phyloP scores from a whole-genome alignment of 164 flowering plant genomes.

The Amborella trichopoda region DNA sequence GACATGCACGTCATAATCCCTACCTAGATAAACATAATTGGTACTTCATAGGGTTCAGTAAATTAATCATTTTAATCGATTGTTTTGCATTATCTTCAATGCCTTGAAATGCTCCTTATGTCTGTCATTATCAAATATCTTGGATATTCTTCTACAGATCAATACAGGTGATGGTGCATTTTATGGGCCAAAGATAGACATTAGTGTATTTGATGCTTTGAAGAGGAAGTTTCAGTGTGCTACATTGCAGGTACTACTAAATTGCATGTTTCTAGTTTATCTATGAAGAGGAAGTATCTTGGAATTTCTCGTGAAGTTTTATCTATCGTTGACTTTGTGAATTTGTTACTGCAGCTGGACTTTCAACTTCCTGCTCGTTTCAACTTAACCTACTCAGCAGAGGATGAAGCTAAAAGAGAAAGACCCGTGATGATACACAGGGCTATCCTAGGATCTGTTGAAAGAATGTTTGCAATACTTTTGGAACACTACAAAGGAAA shows the following conservation, averaged over 20 bases:
- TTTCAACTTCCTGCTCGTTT: conserved; percentile 92
- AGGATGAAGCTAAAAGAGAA: conserved; percentile 87
- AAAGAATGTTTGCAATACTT: conserved; percentile 94
- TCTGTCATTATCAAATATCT: no score
- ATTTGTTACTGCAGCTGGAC: conserved; percentile 60
- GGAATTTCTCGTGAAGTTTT: neutral
- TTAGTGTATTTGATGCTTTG: conserved; percentile 88
- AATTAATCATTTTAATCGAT: no score
- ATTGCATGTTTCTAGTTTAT: neutral
- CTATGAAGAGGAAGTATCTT: no score
- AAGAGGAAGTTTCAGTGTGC: conserved; percentile 98
- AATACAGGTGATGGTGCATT: conserved; percentile 99
- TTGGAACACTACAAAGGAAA: conserved; percentile 97
- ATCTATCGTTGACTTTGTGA: neutral
- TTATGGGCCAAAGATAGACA: conserved; percentile 98
- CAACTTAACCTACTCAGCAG: conserved; percentile 81
- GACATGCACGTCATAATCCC: no score
- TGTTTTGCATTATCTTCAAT: no score
- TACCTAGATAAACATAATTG: no score
- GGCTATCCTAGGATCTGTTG: conserved; percentile 94
- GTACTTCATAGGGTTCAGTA: no score
- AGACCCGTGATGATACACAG: conserved; percentile 97
- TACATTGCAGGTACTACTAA: conserved; percentile 63
- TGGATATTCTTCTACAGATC: conserved; percentile 40
- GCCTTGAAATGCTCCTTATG: no score